These are phyloP conservation scores for Verticillium nubilum DNA, from an alignment of 2,329 filamentous ascomycete species.

Conservation along the genomic window DNA sequence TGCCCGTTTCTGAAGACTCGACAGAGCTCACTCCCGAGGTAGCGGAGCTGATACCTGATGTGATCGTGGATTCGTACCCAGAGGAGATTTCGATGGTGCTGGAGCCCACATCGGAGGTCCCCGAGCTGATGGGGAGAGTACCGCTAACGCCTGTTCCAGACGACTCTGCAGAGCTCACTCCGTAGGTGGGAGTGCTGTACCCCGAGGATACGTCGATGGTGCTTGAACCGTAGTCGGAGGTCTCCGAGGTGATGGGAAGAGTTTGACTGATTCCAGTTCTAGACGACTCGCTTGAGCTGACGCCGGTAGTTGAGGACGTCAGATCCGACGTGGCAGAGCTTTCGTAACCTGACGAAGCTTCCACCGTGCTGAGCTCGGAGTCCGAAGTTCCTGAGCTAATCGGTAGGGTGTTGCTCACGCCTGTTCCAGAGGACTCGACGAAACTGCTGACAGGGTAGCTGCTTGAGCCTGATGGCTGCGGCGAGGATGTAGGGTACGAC, in stretches of 20 bases:
- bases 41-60: background rate
- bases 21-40: too few species aligned
- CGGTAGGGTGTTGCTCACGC: background rate
- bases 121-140: background rate
- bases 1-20: background rate
- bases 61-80: background rate
- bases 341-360: background rate
- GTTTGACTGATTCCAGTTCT: background rate
- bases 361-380: background rate
- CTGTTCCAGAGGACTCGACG: background rate
- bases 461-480: background rate
- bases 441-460: background rate
- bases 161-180: background rate
- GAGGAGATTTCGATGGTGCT: background rate
- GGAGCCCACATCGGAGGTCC: background rate
- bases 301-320: background rate
- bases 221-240: too few species aligned
- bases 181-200: background rate
- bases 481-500: slow-evolving; percentile 4
- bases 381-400: background rate
- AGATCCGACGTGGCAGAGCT: background rate
- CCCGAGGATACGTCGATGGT: background rate
- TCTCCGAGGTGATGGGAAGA: background rate
- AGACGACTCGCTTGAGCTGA: background rate
- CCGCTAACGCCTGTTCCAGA: background rate